Evolutionary conservation across 805 yeast species (phyloP).

Genomic region (Starmerella lactis-condensi): DNA sequence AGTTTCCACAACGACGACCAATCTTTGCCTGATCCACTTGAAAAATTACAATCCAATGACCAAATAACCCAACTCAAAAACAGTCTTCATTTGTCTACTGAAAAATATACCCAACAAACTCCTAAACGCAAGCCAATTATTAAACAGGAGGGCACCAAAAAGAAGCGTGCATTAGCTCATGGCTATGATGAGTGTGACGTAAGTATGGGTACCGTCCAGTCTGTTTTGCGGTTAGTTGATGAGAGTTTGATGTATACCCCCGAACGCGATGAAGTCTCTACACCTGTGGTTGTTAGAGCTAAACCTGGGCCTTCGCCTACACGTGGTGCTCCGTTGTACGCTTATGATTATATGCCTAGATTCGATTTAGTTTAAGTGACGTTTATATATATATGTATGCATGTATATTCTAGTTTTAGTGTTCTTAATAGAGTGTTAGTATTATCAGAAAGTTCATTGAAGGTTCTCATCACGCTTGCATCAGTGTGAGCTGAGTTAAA

Average conservation of each 20-base stretch:
- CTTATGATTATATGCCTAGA: no score
- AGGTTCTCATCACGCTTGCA: conserved; percentile 19
- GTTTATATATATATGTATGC: no score
- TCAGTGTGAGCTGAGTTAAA: conserved; percentile 21
- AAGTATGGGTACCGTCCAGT: conserved; percentile 12
- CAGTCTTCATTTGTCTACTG: no score
- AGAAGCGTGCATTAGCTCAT: conserved; percentile 6
- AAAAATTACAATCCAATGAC: no score
- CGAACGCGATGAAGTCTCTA: conserved; percentile 9
- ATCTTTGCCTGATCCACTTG: no score
- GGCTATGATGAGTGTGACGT: conserved; percentile 9
- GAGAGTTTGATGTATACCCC: conserved; percentile 23
- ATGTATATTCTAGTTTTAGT: no score
- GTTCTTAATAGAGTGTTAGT: no score
- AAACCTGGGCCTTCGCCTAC: conserved; percentile 19
- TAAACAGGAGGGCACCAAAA: conserved; percentile 10
- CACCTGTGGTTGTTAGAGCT: conserved; percentile 14
- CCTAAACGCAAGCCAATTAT: conserved; percentile 2
- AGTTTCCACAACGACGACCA: no score
- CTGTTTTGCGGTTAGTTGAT: conserved; percentile 23
- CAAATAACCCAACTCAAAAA: no score
- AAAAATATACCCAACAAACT: no score
- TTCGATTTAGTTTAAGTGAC: no score
- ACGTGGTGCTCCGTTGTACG: conserved; percentile 11
- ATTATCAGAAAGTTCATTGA: conserved; percentile 15